These are phyloP conservation scores for Tolypocladium tundrense DNA, from an alignment of 2,329 filamentous ascomycete species.

Conservation along the genomic window DNA sequence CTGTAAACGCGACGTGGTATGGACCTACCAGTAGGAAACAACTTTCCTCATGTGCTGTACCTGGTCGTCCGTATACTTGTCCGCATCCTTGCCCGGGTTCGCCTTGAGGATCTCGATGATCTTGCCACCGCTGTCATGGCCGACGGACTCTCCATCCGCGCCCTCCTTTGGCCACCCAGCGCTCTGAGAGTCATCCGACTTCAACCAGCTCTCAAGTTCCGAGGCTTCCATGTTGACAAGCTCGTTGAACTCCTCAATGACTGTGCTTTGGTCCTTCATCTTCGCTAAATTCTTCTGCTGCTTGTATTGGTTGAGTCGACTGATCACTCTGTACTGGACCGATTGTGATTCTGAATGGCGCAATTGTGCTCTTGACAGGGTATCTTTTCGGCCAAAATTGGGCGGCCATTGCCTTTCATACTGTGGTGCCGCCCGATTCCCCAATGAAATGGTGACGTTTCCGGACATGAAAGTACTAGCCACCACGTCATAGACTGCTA, in stretches of 20 bases:
- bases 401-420: not conserved
- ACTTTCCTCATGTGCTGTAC: slow-evolving; percentile 53
- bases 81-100: slow-evolving; percentile 46
- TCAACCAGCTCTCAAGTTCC: slow-evolving; percentile 53
- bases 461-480: not conserved
- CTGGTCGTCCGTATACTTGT: slow-evolving; percentile 44
- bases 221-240: slow-evolving; percentile 55
- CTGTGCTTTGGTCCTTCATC: slow-evolving; percentile 16
- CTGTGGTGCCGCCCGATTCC: not conserved
- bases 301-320: not conserved
- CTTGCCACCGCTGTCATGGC: slow-evolving; percentile 52
- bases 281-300: not conserved
- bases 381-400: not conserved
- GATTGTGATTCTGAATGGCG: not conserved
- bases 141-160: slow-evolving; percentile 49
- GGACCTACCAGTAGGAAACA: slow-evolving; percentile 44
- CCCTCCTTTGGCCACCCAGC: slow-evolving; percentile 52
- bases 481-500: slow-evolving; percentile 1
- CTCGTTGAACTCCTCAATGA: slow-evolving; percentile 50
- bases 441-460: slow-evolving; percentile 1
- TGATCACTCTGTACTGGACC: not conserved
- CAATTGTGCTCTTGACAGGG: not conserved
- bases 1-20: not conserved
- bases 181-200: slow-evolving; percentile 43
- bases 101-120: slow-evolving; percentile 53